These are phyloP conservation scores for Zarea fungicola DNA, from an alignment of 2,329 filamentous ascomycete genomes.

Conservation along the genomic window DNA sequence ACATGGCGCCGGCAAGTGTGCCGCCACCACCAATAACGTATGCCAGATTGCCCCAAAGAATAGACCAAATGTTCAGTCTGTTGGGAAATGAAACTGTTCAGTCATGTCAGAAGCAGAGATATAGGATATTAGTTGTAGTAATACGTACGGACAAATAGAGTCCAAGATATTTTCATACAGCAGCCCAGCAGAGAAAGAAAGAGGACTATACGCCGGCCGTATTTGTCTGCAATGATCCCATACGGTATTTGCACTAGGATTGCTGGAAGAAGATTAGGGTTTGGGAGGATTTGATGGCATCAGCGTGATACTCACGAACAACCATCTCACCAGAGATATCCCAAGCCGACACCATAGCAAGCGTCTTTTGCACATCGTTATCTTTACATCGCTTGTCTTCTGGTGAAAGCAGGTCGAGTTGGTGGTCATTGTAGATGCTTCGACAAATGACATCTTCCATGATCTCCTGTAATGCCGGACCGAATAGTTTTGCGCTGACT, in stretches of 20 bases:
- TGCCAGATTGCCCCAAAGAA: slow-evolving; percentile 29
- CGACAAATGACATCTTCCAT: slow-evolving; percentile 51
- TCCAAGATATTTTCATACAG: slow-evolving; percentile 24
- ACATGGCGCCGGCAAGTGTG: slow-evolving; percentile 36
- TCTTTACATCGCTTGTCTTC: slow-evolving; percentile 45
- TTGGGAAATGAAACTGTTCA: slow-evolving; percentile 31
- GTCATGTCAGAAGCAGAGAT: slow-evolving; percentile 5
- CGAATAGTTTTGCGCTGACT: slow-evolving; percentile 33
- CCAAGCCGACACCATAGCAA: slow-evolving; percentile 49
- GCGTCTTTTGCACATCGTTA: slow-evolving; percentile 41
- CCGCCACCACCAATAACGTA: slow-evolving; percentile 38
- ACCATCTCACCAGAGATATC: slow-evolving; percentile 39
- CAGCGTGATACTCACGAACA: slow-evolving; percentile 31
- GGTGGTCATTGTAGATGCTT: slow-evolving; percentile 37
- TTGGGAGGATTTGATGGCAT: not conserved
- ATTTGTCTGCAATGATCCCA: slow-evolving; percentile 42
- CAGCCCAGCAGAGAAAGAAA: slow-evolving; percentile 30
- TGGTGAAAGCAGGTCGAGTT: slow-evolving; percentile 23
- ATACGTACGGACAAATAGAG: slow-evolving; percentile 27
- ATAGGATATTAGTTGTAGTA: not conserved
- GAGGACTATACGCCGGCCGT: slow-evolving; percentile 38
- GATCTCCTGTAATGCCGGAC: slow-evolving; percentile 42
- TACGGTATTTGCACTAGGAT: slow-evolving; percentile 41
- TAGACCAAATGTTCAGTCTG: slow-evolving; percentile 35
- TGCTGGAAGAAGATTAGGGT: slow-evolving; percentile 20